A percentile compares a stretch with the other conserved stretches of the same genome.
phyloP scores from a whole-genome alignment of 176 grass and related monocot genomes.

The Rhynchospora pubera region DNA sequence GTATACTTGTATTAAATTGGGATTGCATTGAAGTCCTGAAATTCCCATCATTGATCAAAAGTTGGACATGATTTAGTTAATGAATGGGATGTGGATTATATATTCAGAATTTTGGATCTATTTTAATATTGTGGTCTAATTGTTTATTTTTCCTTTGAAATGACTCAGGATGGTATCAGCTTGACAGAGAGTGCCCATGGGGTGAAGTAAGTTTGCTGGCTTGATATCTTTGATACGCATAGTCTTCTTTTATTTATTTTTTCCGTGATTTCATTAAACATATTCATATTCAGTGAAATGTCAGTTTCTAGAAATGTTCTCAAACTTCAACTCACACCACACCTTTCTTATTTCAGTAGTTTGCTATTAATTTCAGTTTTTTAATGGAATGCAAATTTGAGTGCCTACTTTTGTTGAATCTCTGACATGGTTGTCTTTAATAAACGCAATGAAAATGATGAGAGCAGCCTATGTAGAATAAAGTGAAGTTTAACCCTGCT shows the following conservation, averaged over 20 bases:
- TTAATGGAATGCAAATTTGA: background rate
- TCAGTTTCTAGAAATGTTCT: background rate
- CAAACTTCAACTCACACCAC: background rate
- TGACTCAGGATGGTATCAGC: slow-evolving; percentile 92
- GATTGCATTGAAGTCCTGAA: background rate
- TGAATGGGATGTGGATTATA: background rate
- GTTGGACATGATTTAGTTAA: background rate
- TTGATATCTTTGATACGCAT: slow-evolving; percentile 3
- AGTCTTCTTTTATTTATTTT: background rate
- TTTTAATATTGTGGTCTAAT: background rate
- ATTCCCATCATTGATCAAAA: background rate
- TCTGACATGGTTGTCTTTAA: background rate
- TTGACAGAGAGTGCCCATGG: slow-evolving; percentile 79
- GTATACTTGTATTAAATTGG: background rate
- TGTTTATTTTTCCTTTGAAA: slow-evolving; percentile 23
- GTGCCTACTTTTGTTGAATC: background rate
- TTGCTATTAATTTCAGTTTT: background rate
- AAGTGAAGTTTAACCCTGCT: background rate
- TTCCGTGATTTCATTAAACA: background rate
- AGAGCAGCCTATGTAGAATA: background rate
- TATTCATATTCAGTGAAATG: background rate
- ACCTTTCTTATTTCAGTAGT: background rate
- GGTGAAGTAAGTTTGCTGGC: slow-evolving; percentile 67
- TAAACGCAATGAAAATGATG: background rate
- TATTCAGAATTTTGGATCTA: background rate